Evolutionary conservation across 2,329 filamentous ascomycete genomes (phyloP).

Genomic region (Coniella lustricola): DNA sequence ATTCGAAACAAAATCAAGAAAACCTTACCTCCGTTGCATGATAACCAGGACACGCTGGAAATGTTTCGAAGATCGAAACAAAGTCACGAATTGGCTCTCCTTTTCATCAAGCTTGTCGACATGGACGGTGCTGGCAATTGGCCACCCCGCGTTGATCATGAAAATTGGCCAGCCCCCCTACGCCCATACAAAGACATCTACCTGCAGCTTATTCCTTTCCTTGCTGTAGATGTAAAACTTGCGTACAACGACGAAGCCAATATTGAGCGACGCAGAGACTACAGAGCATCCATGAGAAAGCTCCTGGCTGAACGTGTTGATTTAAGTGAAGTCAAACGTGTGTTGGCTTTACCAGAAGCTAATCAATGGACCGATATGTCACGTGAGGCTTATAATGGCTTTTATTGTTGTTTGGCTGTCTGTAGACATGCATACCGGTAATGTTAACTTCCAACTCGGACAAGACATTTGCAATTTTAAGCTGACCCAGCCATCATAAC

Average conservation of each 20-base stretch:
- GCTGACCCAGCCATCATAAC: too few relatives aligned
- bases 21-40: too few relatives aligned
- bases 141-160: background rate
- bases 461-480: too few relatives aligned
- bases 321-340: background rate
- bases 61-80: background rate
- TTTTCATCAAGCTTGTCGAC: background rate
- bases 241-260: background rate
- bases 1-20: too few relatives aligned
- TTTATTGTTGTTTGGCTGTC: background rate
- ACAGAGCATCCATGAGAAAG: background rate
- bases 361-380: background rate
- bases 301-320: background rate
- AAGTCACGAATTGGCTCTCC: background rate
- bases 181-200: background rate
- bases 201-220: background rate
- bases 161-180: background rate
- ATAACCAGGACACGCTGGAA: too few relatives aligned
- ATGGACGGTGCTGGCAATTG: background rate
- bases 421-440: background rate
- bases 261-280: background rate
- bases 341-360: background rate
- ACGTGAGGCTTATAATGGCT: background rate
- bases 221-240: background rate
- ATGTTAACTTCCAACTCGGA: too few relatives aligned